Evolutionary conservation across 352 stramenopile species (phyloP).

Genomic region (Phytophthora parvispora): DNA sequence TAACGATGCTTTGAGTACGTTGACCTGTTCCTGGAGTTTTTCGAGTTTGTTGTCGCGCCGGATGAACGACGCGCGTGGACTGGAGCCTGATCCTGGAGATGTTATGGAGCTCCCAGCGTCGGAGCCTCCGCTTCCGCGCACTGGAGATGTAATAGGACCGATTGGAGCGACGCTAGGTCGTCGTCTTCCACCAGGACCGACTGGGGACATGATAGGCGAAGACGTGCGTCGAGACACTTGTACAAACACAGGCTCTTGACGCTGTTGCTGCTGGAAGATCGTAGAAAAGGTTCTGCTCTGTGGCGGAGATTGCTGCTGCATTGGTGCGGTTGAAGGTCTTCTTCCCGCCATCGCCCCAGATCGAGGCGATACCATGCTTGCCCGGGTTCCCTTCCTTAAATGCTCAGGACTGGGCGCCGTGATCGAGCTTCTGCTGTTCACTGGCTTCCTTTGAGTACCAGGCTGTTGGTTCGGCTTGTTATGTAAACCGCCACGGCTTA

Average conservation of each 20-base stretch:
- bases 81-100: neutral
- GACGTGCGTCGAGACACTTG: conserved; percentile 73
- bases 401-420: neutral
- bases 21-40: conserved; percentile 77
- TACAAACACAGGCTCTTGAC: conserved; percentile 51
- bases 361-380: conserved; percentile 16
- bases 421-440: conserved; percentile 5
- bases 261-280: conserved; percentile 26
- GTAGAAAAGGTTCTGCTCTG: conserved; percentile 17
- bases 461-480: neutral
- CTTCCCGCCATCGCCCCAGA: conserved; percentile 2
- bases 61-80: conserved; percentile 38
- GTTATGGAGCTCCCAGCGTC: neutral
- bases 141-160: conserved; percentile 16
- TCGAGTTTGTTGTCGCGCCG: conserved; percentile 71
- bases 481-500: neutral
- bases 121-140: neutral
- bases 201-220: conserved; percentile 51
- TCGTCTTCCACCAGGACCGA: conserved; percentile 20
- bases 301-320: conserved; percentile 8
- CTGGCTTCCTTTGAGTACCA: neutral
- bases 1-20: conserved; percentile 76
- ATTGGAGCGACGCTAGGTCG: conserved; percentile 71
- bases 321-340: conserved; percentile 15
- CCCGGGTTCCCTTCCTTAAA: conserved; percentile 9